These are phyloP conservation scores for Raphanus sativus DNA, from an alignment of 345 rosid species.

Conservation along the genomic window DNA sequence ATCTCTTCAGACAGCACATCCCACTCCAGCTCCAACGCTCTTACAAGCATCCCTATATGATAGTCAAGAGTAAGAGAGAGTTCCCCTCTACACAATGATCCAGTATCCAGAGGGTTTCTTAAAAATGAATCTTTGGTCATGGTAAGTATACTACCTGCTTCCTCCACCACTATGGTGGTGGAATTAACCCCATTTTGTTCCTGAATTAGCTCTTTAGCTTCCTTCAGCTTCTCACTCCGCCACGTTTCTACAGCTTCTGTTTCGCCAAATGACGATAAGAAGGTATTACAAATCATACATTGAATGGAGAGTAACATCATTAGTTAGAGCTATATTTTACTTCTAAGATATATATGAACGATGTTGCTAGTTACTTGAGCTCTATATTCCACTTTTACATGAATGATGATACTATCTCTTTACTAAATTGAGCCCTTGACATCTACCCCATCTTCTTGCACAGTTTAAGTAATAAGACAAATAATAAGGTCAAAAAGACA, in stretches of 20 bases:
- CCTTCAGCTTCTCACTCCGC: conserved; percentile 78
- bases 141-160: conserved; percentile 61
- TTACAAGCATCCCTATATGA: conserved; percentile 58
- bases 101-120: neutral
- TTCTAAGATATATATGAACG: neutral
- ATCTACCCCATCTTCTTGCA: neutral
- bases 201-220: conserved; percentile 52
- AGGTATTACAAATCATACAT: conserved; percentile 16
- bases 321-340: neutral
- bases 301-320: neutral
- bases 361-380: neutral
- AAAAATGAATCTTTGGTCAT: neutral
- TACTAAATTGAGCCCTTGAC: conserved; percentile 10
- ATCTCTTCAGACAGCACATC: conserved; percentile 71
- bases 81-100: neutral
- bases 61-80: neutral
- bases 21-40: conserved; percentile 83
- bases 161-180: conserved; percentile 52
- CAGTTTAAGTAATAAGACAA: neutral
- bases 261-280: conserved; percentile 30
- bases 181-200: conserved; percentile 51
- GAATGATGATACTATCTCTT: neutral
- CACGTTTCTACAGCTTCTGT: conserved; percentile 87
- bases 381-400: neutral
- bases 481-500: neutral